These are phyloP conservation scores for Primulina huaijiensis DNA, from an alignment of 257 asterid genomes.

Conservation along the genomic window DNA sequence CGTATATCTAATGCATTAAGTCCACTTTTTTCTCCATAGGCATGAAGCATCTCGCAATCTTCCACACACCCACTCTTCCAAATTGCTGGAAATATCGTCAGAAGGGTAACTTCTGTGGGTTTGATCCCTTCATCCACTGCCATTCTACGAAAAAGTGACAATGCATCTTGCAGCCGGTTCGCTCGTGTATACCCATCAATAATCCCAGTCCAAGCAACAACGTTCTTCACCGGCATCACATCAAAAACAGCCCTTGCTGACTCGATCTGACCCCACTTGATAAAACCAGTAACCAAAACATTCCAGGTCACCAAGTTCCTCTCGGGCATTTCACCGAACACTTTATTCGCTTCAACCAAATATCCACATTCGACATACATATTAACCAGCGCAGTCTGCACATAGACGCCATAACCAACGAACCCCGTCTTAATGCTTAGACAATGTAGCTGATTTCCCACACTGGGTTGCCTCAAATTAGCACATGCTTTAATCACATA, in stretches of 20 bases:
- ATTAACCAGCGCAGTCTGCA: conserved; percentile 64
- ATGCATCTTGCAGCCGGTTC: conserved; percentile 41
- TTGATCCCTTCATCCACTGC: conserved; percentile 41
- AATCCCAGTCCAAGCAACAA: conserved; percentile 72
- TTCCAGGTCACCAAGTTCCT: conserved; percentile 72
- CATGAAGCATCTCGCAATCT: conserved; percentile 53
- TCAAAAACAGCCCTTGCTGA: conserved; percentile 49
- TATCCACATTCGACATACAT: conserved; percentile 54
- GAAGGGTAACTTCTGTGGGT: conserved; percentile 64
- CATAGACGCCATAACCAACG: conserved; percentile 41
- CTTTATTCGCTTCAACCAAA: conserved; percentile 39
- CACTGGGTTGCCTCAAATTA: conserved; percentile 24
- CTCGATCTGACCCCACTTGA: conserved; percentile 53
- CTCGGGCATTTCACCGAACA: conserved; percentile 63
- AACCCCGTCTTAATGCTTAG: conserved; percentile 43
- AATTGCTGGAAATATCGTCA: conserved; percentile 64
- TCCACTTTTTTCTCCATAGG: conserved; percentile 56
- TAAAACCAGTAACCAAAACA: conserved; percentile 57
- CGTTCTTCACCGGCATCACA: conserved; percentile 59
- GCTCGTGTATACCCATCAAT: conserved; percentile 66
- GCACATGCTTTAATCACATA: conserved; percentile 61
- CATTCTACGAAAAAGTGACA: conserved; percentile 53
- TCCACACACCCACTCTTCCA: conserved; percentile 56
- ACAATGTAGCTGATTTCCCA: conserved; percentile 54
- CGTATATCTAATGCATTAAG: conserved; percentile 46